These are phyloP conservation scores for Protea cynaroides DNA, from an alignment of 164 flowering plant genomes.

Conservation along the genomic window DNA sequence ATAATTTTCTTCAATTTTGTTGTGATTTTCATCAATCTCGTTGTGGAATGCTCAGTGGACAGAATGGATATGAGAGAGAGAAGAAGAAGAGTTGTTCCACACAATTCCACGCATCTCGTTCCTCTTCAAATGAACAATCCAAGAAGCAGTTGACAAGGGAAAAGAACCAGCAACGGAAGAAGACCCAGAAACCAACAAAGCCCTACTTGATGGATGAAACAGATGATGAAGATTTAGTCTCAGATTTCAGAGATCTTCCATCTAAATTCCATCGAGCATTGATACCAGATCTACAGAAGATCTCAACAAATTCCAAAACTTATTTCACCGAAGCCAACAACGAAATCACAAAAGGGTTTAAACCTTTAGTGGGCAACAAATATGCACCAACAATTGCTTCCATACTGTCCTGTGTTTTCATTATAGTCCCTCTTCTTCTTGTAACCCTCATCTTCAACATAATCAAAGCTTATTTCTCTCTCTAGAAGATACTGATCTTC, in stretches of 20 bases:
- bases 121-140: no score
- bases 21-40: no score
- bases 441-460: constrained; percentile 59
- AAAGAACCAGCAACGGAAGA: constrained; percentile 8
- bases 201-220: constrained; percentile 30
- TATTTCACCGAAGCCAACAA: constrained; percentile 62
- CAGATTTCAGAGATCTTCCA: constrained; percentile 69
- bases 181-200: constrained; percentile 11
- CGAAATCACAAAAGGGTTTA: constrained; percentile 59
- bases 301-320: constrained; percentile 63
- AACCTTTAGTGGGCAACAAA: constrained; percentile 73
- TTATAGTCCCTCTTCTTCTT: constrained; percentile 61
- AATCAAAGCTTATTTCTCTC: constrained; percentile 68
- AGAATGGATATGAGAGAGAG: no score
- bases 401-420: constrained; percentile 48
- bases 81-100: no score
- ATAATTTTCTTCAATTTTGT: no score
- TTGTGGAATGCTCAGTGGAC: no score
- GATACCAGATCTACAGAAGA: constrained; percentile 64
- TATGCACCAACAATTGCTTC: no score
- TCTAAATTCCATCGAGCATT: constrained; percentile 55
- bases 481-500: no score
- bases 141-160: constrained; percentile 16
- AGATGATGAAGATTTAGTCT: constrained; percentile 50
- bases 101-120: no score